Percentiles rank a stretch among this genome's conserved stretches.
Evolutionary conservation across 371 early-diverging fungal species (phyloP).

Genomic region (Actinomortierella wolfii): DNA sequence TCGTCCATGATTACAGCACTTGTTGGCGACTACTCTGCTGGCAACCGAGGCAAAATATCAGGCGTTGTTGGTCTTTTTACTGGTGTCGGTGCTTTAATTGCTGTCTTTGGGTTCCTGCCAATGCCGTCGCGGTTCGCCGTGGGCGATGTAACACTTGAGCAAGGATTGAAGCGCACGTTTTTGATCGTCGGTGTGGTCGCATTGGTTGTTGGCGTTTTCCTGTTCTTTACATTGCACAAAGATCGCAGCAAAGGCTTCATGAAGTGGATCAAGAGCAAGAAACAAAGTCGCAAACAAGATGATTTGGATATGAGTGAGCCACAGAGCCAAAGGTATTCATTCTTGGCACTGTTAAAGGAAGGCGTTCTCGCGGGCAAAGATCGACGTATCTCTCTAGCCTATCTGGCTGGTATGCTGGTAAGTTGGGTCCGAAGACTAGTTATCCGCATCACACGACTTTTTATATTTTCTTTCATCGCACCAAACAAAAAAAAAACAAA

Average conservation of each 20-base stretch:
- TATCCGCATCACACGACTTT: no score
- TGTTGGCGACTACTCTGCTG: constrained; percentile 49
- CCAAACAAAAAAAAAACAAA: no score
- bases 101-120: constrained; percentile 3
- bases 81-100: constrained; percentile 47
- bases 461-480: constrained; percentile 3
- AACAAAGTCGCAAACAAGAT: not conserved
- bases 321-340: constrained; percentile 6
- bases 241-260: not conserved
- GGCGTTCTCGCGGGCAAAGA: constrained; percentile 40
- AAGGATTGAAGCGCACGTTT: constrained; percentile 22
- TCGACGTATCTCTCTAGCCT: constrained; percentile 56
- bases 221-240: constrained; percentile 44
- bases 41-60: constrained; percentile 48
- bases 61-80: constrained; percentile 51
- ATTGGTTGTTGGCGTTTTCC: constrained; percentile 25
- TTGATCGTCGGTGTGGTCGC: constrained; percentile 46
- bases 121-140: constrained; percentile 18
- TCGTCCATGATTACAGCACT: constrained; percentile 64
- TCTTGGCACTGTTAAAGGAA: no score
- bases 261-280: not conserved
- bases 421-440: not conserved
- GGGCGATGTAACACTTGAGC: constrained; percentile 13
- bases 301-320: not conserved
- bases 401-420: constrained; percentile 55